Percentiles rank a stretch among this genome's conserved stretches.
These are phyloP conservation scores for Mallotus repandus DNA, from an alignment of 441 rosid species.

Conservation along the genomic window DNA sequence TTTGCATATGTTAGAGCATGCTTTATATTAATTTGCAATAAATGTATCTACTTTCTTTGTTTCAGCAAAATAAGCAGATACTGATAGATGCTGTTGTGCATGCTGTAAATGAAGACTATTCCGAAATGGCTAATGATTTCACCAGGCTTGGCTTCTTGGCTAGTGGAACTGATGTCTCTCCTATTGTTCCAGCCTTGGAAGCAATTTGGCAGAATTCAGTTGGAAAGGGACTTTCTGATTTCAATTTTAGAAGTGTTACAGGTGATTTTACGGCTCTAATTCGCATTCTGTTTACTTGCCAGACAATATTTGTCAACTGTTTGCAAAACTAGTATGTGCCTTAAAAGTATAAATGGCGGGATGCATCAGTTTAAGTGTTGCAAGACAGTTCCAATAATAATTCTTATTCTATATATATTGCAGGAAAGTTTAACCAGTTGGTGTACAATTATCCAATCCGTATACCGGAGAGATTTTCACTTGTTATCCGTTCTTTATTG, in stretches of 20 bases:
- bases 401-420: constrained; percentile 13
- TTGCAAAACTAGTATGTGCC: not conserved
- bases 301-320: not conserved
- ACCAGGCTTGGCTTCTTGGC: constrained; percentile 98
- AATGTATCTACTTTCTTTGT: constrained; percentile 26
- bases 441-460: constrained; percentile 94
- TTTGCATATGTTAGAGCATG: constrained; percentile 6
- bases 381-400: not conserved
- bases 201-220: constrained; percentile 96
- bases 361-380: too few species aligned
- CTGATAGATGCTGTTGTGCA: constrained; percentile 96
- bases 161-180: constrained; percentile 84
- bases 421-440: constrained; percentile 87
- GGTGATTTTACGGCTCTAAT: constrained; percentile 39
- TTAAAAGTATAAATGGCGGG: too few species aligned
- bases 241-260: constrained; percentile 89
- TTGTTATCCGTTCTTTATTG: constrained; percentile 86
- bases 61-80: constrained; percentile 97
- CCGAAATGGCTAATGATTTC: constrained; percentile 98
- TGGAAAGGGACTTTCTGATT: constrained; percentile 91
- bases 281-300: not conserved
- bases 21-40: constrained; percentile 5
- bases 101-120: constrained; percentile 96
- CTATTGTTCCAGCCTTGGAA: constrained; percentile 92
- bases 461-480: constrained; percentile 94